Evolutionary conservation across 148 eudicot genomes (phyloP).

Genomic region (Fagopyrum tataricum): DNA sequence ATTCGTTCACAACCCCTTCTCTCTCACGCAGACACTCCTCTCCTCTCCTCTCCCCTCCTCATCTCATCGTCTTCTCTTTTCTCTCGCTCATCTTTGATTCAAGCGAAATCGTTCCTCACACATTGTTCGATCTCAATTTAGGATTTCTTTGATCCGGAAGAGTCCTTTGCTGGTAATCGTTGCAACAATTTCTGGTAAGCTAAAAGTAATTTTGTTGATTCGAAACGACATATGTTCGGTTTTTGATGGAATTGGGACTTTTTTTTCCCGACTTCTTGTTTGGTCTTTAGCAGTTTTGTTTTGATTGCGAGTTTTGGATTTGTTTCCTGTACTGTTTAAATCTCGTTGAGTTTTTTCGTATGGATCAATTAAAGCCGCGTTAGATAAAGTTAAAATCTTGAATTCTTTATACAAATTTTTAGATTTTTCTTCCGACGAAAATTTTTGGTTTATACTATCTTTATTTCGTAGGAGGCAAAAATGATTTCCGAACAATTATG

Average conservation of each 20-base stretch:
- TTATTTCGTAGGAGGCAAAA: no score
- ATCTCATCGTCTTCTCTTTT: constrained; percentile 1
- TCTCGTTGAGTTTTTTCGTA: not conserved
- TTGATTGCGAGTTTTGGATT: not conserved
- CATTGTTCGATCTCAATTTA: constrained; percentile 15
- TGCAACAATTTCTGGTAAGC: not conserved
- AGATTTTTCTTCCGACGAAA: not conserved
- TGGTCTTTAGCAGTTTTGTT: not conserved
- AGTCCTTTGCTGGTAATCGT: not conserved
- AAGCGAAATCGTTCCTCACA: constrained; percentile 1
- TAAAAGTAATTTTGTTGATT: not conserved
- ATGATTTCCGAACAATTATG: no score
- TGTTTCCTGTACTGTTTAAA: not conserved
- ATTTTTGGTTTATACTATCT: not conserved
- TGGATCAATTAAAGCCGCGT: not conserved
- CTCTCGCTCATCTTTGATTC: constrained; percentile 7
- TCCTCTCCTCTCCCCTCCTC: no score
- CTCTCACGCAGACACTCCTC: constrained; percentile 7
- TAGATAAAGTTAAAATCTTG: not conserved
- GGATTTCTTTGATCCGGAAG: not conserved
- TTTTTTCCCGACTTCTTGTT: not conserved
- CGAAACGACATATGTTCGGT: not conserved
- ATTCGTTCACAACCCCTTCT: no score
- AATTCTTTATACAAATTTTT: no score
- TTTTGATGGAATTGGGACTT: not conserved